Percentiles rank a stretch among this genome's conserved stretches.
Evolutionary conservation across 257 asterid species (phyloP).

Genomic region (Jacaranda copaia): DNA sequence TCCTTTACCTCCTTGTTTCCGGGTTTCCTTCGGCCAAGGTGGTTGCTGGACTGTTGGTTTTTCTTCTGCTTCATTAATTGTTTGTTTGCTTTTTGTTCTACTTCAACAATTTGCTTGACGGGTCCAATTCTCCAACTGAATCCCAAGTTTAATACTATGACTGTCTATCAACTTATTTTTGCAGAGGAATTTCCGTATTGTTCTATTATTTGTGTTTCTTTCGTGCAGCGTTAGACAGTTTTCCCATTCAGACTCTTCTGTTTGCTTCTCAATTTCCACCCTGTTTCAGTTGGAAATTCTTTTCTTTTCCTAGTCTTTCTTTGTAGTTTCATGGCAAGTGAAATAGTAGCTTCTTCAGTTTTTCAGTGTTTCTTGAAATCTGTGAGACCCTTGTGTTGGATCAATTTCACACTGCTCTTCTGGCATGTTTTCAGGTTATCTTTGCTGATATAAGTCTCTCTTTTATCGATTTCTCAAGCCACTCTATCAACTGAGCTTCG

Average conservation of each 20-base stretch:
- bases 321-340: background rate
- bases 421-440: conserved; percentile 44
- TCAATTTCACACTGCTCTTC: conserved; percentile 35
- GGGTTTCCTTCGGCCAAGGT: conserved; percentile 39
- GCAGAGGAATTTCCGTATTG: background rate
- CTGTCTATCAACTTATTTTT: background rate
- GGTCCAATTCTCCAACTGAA: background rate
- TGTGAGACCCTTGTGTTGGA: conserved; percentile 16
- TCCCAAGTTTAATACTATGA: background rate
- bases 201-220: background rate
- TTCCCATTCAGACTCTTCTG: background rate
- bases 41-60: conserved; percentile 31
- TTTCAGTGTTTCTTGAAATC: conserved; percentile 37
- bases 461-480: conserved; percentile 24
- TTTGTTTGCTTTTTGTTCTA: conserved; percentile 6
- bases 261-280: background rate
- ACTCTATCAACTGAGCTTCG: conserved; percentile 20
- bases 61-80: conserved; percentile 11
- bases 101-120: conserved; percentile 16
- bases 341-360: background rate
- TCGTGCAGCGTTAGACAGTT: background rate
- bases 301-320: background rate
- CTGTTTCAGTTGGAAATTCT: conserved; percentile 14
- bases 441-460: conserved; percentile 32
- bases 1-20: conserved; percentile 37